Evolutionary conservation across 768 basidiomycete species (phyloP), one percentile per base, ranked within the genome.

Genomic region (Dacryopinax spathularia): DNA sequence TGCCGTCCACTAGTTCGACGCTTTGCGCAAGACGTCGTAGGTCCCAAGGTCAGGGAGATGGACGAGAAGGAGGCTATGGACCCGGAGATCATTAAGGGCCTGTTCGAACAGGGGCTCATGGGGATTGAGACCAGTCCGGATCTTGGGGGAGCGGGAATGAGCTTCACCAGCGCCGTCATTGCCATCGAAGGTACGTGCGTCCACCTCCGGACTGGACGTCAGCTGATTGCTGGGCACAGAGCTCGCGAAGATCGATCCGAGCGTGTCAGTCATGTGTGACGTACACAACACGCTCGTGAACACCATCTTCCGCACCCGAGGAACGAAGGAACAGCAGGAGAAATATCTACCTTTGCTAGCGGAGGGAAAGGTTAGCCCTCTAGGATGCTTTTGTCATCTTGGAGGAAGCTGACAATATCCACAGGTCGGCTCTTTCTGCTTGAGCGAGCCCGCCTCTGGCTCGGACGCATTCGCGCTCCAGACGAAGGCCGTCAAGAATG

Each of bases 101-200:
- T 97, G 13, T 99, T 97, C 66, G 92, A 96, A 60, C 92, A 96
- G 75, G 96, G 96, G 92, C 82, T 98, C 56, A 99, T 99, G 96
- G 95, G 91, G 35, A 95, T 99, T 64, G 96, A 98, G 76, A 97
- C 91, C 6, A 81, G 80, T 59, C 80, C 82, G 18, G 90, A 87
- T 25, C 81, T 89, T 64, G 89, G 88, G 2, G 96, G 96, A 34
- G 81, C 94, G 2, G 94, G 88, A 70, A 87, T 83, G 33, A 91
- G 91, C 1, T 99, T 99, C 75, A 96, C 88, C 0, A 85, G 91
- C 0, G 94, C 96, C 20, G 91, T 99, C 69, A 92, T 99, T 68
- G 89, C 86, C 22, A 93, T 99, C 44, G 96, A 99, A 70, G 72
- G 72, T 72, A 13, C 22, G 66, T 41, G 36, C 12, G 7, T n/a